A percentile compares a stretch with the other conserved stretches of the same genome.
These are phyloP conservation scores for Hebeloma cylindrosporum DNA, from an alignment of 768 basidiomycete species.

Conservation along the genomic window DNA sequence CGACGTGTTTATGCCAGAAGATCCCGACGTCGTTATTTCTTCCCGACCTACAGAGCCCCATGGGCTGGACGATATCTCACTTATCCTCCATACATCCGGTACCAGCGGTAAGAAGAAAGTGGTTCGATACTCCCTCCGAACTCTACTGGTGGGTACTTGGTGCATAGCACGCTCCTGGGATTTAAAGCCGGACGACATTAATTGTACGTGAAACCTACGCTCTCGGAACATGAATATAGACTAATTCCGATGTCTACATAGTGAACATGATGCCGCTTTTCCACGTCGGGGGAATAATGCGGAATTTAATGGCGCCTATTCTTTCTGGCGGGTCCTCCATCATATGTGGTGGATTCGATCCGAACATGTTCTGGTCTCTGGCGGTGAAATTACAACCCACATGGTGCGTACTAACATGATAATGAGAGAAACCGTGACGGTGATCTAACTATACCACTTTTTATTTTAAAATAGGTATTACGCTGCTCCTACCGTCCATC, in stretches of 20 bases:
- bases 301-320: constrained; percentile 57
- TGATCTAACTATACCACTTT: constrained; percentile 6
- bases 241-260: constrained; percentile 15
- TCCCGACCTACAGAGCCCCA: constrained; percentile 31
- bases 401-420: constrained; percentile 54
- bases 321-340: constrained; percentile 55
- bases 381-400: constrained; percentile 39
- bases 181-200: constrained; percentile 40
- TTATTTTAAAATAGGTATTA: constrained; percentile 40
- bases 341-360: constrained; percentile 55
- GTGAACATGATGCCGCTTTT: constrained; percentile 58
- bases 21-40: constrained; percentile 8
- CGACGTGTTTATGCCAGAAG: constrained; percentile 34
- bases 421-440: too few relatives aligned
- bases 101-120: constrained; percentile 58
- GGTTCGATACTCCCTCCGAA: constrained; percentile 43
- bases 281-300: constrained; percentile 61
- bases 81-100: constrained; percentile 61
- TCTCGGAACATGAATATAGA: not conserved
- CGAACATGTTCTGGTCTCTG: constrained; percentile 50
- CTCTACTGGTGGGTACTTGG: constrained; percentile 44
- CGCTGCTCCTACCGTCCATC: constrained; percentile 50
- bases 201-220: constrained; percentile 33
- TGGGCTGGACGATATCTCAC: constrained; percentile 43
- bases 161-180: constrained; percentile 46